Conservation (phyloP, 139 green algal genomes). For the Coccomyxa sp. region DNA sequence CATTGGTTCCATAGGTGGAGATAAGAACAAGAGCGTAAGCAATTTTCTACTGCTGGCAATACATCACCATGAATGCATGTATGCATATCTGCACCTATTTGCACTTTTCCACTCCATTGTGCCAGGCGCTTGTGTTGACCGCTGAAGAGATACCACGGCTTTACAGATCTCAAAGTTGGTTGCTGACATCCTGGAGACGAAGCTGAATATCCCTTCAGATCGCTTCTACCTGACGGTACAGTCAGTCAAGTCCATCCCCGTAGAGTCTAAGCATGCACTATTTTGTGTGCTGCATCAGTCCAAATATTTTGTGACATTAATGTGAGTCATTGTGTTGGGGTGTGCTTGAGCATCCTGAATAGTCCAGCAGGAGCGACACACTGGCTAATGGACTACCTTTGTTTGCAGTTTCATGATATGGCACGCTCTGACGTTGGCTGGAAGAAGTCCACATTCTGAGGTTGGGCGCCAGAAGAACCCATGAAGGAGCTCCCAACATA, state of each 20-base stretch:
- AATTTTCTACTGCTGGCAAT: neutral
- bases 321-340: neutral
- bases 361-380: neutral
- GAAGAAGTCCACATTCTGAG: constrained; percentile 1
- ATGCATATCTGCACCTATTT: neutral
- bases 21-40: constrained; percentile 36
- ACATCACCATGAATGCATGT: neutral
- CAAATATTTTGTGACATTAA: neutral
- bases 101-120: neutral
- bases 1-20: constrained; percentile 54
- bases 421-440: neutral
- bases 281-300: neutral
- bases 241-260: neutral
- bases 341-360: neutral
- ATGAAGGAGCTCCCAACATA: too few relatives aligned
- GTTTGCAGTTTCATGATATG: constrained; percentile 10
- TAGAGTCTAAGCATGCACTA: neutral
- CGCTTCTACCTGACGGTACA: constrained; percentile 44
- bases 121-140: neutral
- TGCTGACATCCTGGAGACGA: constrained; percentile 34
- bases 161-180: constrained; percentile 25
- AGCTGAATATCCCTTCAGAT: constrained; percentile 34
- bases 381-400: neutral
- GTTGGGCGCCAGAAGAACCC: neutral
- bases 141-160: neutral